Conservation (phyloP, 768 basidiomycete species). For the Crepidotus variabilis region DNA sequence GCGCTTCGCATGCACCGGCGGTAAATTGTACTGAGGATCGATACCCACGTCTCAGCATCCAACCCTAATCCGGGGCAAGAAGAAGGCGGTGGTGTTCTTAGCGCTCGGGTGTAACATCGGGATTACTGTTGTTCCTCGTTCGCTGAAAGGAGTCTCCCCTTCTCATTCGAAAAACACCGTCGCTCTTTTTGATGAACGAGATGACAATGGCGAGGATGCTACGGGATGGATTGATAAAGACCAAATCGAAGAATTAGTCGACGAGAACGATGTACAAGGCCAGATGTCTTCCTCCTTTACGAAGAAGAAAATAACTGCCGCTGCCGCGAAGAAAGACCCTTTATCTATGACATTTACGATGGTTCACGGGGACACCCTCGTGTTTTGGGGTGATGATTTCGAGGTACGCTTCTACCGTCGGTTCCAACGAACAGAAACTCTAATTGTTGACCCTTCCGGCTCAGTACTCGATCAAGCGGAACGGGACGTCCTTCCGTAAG, state of each 20-base stretch:
- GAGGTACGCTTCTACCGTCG: slow-evolving; percentile 26
- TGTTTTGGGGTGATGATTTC: slow-evolving; percentile 38
- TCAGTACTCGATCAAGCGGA: slow-evolving; percentile 42
- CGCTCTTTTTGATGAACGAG: not conserved
- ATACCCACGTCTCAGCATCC: slow-evolving; percentile 15
- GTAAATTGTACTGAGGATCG: too few relatives aligned
- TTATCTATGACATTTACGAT: slow-evolving; percentile 27
- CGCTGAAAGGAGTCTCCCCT: not conserved
- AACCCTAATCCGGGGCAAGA: slow-evolving; percentile 22
- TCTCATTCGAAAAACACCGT: not conserved
- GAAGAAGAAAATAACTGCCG: not conserved
- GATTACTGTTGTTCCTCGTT: slow-evolving; percentile 22
- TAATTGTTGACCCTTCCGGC: slow-evolving; percentile 8
- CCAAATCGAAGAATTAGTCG: not conserved
- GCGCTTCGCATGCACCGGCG: too few relatives aligned
- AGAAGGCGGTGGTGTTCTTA: slow-evolving; percentile 26
- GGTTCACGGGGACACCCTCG: slow-evolving; percentile 40
- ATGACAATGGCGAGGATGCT: not conserved
- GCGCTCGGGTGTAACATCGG: slow-evolving; percentile 35
- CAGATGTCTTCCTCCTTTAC: not conserved
- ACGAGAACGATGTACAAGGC: not conserved
- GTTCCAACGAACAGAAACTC: not conserved
- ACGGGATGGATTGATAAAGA: slow-evolving; percentile 1
- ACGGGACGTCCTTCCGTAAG: slow-evolving; percentile 42
- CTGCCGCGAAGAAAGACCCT: slow-evolving; percentile 1